These are phyloP conservation scores for Aspergillus ibericus DNA, from an alignment of 2,329 filamentous ascomycete species.

Conservation along the genomic window DNA sequence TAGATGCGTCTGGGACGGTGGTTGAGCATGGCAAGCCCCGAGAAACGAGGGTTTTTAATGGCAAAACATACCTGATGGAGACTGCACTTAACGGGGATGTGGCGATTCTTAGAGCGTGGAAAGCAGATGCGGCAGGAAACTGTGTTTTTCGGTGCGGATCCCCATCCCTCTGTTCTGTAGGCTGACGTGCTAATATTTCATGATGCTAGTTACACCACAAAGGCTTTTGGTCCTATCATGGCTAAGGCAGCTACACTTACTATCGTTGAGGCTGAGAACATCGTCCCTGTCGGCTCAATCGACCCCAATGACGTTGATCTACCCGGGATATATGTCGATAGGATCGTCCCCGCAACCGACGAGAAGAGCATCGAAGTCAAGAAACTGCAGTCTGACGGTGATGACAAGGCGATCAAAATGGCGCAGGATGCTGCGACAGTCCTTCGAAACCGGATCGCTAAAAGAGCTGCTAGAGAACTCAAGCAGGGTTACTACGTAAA, in stretches of 20 bases:
- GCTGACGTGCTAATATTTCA: conserved; percentile 13
- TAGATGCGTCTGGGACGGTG: conserved; percentile 83
- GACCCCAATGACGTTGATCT: conserved; percentile 73
- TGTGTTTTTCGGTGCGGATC: conserved; percentile 67
- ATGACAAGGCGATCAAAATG: conserved; percentile 40
- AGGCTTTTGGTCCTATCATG: conserved; percentile 74
- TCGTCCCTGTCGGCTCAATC: conserved; percentile 72
- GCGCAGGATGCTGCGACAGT: conserved; percentile 33
- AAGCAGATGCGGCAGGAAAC: conserved; percentile 74
- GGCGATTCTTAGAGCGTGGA: conserved; percentile 74
- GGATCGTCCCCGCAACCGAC: conserved; percentile 72
- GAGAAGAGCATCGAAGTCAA: conserved; percentile 71
- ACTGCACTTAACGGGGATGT: conserved; percentile 73
- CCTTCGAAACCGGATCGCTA: conserved; percentile 64
- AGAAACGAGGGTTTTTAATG: conserved; percentile 72
- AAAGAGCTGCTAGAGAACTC: conserved; percentile 75
- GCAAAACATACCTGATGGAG: conserved; percentile 74
- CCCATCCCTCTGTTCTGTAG: conserved; percentile 23
- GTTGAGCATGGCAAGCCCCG: conserved; percentile 65
- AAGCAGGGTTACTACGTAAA: conserved; percentile 55
- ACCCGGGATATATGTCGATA: conserved; percentile 79
- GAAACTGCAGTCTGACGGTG: conserved; percentile 53
- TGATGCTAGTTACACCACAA: conserved; percentile 62
- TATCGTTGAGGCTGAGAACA: conserved; percentile 83
- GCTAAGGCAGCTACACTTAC: conserved; percentile 75